Percentiles rank a stretch among this genome's conserved stretches.
Evolutionary conservation across 2,329 filamentous ascomycete species (phyloP).

Genomic region (Pseudocercospora eumusae): DNA sequence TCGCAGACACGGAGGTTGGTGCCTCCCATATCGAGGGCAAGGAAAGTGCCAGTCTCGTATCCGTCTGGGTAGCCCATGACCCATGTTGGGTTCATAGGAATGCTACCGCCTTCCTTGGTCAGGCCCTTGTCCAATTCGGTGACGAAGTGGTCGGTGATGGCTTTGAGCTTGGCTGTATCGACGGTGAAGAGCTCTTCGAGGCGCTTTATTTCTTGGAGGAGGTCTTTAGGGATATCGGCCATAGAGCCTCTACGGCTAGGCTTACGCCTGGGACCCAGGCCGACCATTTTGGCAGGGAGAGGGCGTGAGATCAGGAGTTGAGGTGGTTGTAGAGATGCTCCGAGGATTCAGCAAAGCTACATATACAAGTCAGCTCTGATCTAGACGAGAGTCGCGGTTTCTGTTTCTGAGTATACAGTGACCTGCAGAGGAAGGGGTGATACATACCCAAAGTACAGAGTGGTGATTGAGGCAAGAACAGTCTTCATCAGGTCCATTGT

Average conservation of each 20-base stretch:
- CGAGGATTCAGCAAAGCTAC: not conserved
- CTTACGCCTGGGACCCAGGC: slow-evolving; percentile 62
- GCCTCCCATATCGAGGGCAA: slow-evolving; percentile 93
- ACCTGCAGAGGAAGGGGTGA: not conserved
- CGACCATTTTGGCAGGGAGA: slow-evolving; percentile 57
- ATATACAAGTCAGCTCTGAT: not conserved
- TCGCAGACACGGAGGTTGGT: slow-evolving; percentile 95
- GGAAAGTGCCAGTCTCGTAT: slow-evolving; percentile 80
- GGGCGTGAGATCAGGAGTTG: not conserved
- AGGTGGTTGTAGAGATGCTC: not conserved
- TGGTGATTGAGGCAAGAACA: too few relatives aligned
- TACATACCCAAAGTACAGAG: too few relatives aligned
- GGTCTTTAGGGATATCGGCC: slow-evolving; percentile 83
- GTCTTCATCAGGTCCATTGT: too few relatives aligned
- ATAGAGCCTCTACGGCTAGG: slow-evolving; percentile 80
- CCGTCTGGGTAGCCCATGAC: slow-evolving; percentile 87
- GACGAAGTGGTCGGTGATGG: slow-evolving; percentile 87
- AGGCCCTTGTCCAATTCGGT: slow-evolving; percentile 87
- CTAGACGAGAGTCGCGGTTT: slow-evolving; percentile 4
- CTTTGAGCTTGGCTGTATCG: slow-evolving; percentile 75
- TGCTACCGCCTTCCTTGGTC: slow-evolving; percentile 83
- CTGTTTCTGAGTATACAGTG: slow-evolving; percentile 6
- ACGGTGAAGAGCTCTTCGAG: slow-evolving; percentile 85
- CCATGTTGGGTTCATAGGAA: slow-evolving; percentile 98
- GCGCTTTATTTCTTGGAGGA: slow-evolving; percentile 76